Base-by-base conservation (phyloP, 2,329 filamentous ascomycete genomes). In the Ceratocystis smalleyi region DNA sequence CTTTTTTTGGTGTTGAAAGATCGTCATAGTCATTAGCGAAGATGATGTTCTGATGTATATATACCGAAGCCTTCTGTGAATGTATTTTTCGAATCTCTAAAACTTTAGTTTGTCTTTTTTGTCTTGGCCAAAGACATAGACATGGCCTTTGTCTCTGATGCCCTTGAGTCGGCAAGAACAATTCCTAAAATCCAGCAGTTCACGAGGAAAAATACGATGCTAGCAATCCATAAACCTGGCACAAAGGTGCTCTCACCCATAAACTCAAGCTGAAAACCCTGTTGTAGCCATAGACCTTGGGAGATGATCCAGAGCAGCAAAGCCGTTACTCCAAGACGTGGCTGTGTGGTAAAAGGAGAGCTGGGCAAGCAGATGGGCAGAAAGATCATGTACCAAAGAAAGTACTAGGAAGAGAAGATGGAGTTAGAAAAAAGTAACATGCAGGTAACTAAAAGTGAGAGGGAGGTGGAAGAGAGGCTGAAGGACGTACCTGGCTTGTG, bases 301-400 rank as follows among this genome's bases (percentile, higher is more conserved):
- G 83, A 83, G 1, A 79, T 70, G 0, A 95, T 75, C 94, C 94
- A 99, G 3, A 91, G 75, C 1, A 76, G 69, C 5, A 89, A 77
- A 0, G 88, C 88, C 0, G 77, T 69, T 1, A 88, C 66, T 1
- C 94, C 94, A 2, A 87, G 74, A 5, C 71, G 70, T 0, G 83
- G 83, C 1, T 75, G 78, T 3, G 73, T 75, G 0, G 95, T 75
- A 15, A 96, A 79, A 0, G 87, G 86, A 0, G 91, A 96, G 45
- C 76, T 76, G 0, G 92, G 91, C 0, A 99, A 84, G 72, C 96
- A 95, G 61, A 96, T 85, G 0, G 94, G 94, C 2, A 97, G 78
- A 69, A 99, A 89, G 68, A 96, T 83, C 75, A 96, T 85, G 75
- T 99, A 97, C 94, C 94, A 99, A 61, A 99, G 82, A 74, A 99